phyloP scores from a whole-genome alignment of 257 asterid genomes.

The Ilex aquifolium region DNA sequence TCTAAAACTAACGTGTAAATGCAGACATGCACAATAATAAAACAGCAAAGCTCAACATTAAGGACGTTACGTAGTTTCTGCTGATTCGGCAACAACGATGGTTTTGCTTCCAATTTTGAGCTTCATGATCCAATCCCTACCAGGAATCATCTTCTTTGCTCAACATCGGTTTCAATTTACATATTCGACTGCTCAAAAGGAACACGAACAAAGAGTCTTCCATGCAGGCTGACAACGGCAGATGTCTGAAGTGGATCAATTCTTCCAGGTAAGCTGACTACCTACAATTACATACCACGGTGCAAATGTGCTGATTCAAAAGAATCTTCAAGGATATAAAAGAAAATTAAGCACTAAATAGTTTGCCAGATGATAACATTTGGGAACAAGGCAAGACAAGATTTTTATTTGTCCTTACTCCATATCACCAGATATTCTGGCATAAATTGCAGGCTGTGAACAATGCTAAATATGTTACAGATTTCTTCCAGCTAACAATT shows the following conservation, averaged over 20 bases:
- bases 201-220: conserved; percentile 78
- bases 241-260: conserved; percentile 87
- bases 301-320: conserved; percentile 6
- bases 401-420: not conserved
- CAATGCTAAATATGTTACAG: not conserved
- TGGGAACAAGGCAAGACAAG: not conserved
- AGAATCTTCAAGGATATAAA: not conserved
- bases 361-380: not conserved
- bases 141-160: no score
- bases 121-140: no score
- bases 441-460: not conserved
- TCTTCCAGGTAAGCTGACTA: conserved; percentile 72
- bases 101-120: no score
- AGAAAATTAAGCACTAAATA: not conserved
- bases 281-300: conserved; percentile 37
- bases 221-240: conserved; percentile 91
- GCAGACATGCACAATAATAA: no score
- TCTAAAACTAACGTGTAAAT: no score
- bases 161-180: conserved; percentile 4
- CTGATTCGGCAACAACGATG: no score
- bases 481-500: conserved; percentile 10
- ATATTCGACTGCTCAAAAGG: conserved; percentile 67
- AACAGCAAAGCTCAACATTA: no score
- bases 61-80: no score
- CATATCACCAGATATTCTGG: not conserved